Percentiles rank a stretch among this genome's conserved stretches.
These are phyloP conservation scores for Plantago elongata DNA, from an alignment of 257 asterid genomes.

Conservation along the genomic window DNA sequence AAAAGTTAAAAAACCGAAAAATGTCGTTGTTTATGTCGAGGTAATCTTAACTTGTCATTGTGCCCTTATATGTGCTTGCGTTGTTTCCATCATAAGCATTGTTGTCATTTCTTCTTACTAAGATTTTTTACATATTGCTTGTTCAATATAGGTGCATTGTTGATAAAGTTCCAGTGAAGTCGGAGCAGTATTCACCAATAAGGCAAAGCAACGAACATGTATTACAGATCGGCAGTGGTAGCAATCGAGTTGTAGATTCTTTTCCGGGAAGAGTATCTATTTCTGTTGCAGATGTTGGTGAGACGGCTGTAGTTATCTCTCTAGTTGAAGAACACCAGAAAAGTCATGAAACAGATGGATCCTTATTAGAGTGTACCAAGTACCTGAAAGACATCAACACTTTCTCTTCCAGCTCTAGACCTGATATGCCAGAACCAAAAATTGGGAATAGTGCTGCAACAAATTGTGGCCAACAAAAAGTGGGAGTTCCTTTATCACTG, in stretches of 20 bases:
- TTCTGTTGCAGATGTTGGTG: slow-evolving; percentile 84
- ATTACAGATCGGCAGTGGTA: slow-evolving; percentile 31
- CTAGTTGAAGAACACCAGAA: slow-evolving; percentile 46
- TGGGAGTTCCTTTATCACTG: slow-evolving; percentile 32
- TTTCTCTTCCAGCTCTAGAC: slow-evolving; percentile 24
- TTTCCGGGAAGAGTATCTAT: slow-evolving; percentile 72
- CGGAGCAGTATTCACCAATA: slow-evolving; percentile 27
- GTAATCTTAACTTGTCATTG: too few species aligned
- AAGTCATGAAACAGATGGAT: slow-evolving; percentile 37
- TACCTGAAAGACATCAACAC: slow-evolving; percentile 28
- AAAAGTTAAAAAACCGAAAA: too few species aligned
- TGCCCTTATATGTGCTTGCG: too few species aligned
- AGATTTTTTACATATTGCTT: slow-evolving; percentile 32
- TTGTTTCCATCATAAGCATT: neutral
- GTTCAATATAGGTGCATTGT: slow-evolving; percentile 61
- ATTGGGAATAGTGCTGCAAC: slow-evolving; percentile 26
- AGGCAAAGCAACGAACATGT: slow-evolving; percentile 32
- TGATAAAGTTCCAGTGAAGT: slow-evolving; percentile 31
- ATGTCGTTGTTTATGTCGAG: too few species aligned
- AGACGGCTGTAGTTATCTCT: slow-evolving; percentile 78
- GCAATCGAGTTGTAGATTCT: slow-evolving; percentile 39
- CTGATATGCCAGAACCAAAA: slow-evolving; percentile 31
- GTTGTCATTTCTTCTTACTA: too few species aligned
- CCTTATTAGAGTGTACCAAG: slow-evolving; percentile 24
- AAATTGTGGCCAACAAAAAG: slow-evolving; percentile 29